These are phyloP conservation scores for Lactuca sativa DNA, from an alignment of 129 eudicot species.

Conservation along the genomic window DNA sequence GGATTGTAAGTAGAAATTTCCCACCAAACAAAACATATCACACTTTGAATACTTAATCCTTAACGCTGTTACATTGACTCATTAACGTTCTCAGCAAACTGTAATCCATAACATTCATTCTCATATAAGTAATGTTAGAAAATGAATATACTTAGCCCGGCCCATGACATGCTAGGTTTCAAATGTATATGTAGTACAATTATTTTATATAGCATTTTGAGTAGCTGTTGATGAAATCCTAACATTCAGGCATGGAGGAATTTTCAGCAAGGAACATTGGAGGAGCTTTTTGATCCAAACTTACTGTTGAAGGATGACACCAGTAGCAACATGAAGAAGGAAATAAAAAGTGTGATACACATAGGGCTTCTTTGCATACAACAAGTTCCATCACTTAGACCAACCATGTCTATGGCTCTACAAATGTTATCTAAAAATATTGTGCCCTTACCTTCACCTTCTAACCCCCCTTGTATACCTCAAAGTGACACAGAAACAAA, in stretches of 20 bases:
- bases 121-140: no score
- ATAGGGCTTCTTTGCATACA: slow-evolving; percentile 81
- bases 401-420: slow-evolving; percentile 73
- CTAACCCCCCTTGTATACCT: slow-evolving; percentile 68
- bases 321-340: slow-evolving; percentile 31
- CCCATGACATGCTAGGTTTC: background rate
- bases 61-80: no score
- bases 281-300: slow-evolving; percentile 63
- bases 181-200: background rate
- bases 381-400: slow-evolving; percentile 63
- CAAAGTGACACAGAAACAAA: slow-evolving; percentile 46
- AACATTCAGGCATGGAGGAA: slow-evolving; percentile 61
- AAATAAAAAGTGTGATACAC: slow-evolving; percentile 58
- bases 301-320: slow-evolving; percentile 40
- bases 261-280: slow-evolving; percentile 49
- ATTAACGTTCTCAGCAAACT: no score
- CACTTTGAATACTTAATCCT: no score
- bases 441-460: slow-evolving; percentile 55
- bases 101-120: no score
- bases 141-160: background rate
- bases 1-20: slow-evolving; percentile 38
- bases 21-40: no score
- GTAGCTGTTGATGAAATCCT: slow-evolving; percentile 2
- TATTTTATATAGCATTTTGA: background rate
- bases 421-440: slow-evolving; percentile 61